Conservation (phyloP, 1,139 yeast species). For the Hansenula sp. region DNA sequence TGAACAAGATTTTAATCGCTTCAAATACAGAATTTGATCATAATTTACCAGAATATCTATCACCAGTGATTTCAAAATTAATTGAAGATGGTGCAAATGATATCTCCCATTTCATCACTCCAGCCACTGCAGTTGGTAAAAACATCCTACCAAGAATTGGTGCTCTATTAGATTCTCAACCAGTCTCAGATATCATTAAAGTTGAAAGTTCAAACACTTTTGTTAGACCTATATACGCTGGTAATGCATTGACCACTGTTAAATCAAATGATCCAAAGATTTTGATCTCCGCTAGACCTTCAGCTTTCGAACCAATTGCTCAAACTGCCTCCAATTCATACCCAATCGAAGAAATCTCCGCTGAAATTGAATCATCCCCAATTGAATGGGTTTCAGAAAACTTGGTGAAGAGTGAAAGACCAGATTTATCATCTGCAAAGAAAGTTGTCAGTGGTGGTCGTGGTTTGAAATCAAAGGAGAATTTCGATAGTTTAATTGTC, state of each 20-base stretch:
- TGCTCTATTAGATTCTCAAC: conserved; percentile 83
- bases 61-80: conserved; percentile 52
- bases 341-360: conserved; percentile 47
- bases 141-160: conserved; percentile 83
- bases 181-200: conserved; percentile 74
- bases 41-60: conserved; percentile 60
- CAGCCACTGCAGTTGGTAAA: conserved; percentile 87
- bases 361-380: conserved; percentile 23
- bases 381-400: conserved; percentile 66
- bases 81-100: conserved; percentile 36
- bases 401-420: conserved; percentile 76
- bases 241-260: conserved; percentile 86
- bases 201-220: conserved; percentile 69
- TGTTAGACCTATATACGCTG: conserved; percentile 93
- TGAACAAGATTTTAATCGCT: conserved; percentile 47
- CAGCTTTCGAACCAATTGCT: conserved; percentile 70
- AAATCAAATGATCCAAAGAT: conserved; percentile 63
- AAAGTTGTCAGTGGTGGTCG: conserved; percentile 90
- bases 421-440: conserved; percentile 83
- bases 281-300: conserved; percentile 74
- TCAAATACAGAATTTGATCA: conserved; percentile 48
- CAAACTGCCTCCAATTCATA: conserved; percentile 36
- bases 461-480: conserved; percentile 87
- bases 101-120: conserved; percentile 70
- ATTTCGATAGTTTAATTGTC: conserved; percentile 69